A percentile compares a stretch with the other conserved stretches of the same genome.
Conservation (phyloP, 164 flowering plant genomes). For the Nymphaea thermarum region DNA sequence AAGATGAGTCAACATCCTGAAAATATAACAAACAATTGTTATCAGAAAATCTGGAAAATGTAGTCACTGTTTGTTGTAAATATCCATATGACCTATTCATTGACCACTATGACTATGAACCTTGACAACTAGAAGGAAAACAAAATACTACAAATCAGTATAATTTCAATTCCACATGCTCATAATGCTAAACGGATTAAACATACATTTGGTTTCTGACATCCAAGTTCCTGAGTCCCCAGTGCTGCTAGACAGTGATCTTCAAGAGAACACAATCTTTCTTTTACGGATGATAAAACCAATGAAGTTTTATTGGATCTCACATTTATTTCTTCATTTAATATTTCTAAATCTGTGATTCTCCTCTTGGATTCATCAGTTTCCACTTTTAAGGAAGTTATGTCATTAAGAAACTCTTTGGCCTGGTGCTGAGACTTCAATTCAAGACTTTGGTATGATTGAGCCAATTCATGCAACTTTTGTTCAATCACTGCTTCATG, state of each 20-base stretch:
- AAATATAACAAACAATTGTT: background rate
- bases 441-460: conserved; percentile 40
- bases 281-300: conserved; percentile 36
- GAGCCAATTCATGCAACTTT: conserved; percentile 52
- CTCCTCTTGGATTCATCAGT: conserved; percentile 39
- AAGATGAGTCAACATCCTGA: conserved; percentile 11
- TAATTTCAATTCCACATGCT: background rate
- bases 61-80: background rate
- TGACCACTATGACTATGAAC: background rate
- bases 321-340: conserved; percentile 38
- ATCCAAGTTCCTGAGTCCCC: background rate
- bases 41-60: background rate
- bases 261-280: conserved; percentile 49
- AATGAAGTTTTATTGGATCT: conserved; percentile 47
- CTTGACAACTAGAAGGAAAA: background rate
- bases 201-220: background rate
- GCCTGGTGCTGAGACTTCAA: conserved; percentile 2
- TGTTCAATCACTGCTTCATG: conserved; percentile 33
- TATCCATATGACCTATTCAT: background rate
- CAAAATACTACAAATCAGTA: background rate
- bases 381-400: conserved; percentile 25
- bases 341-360: conserved; percentile 34
- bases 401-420: conserved; percentile 13
- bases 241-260: conserved; percentile 13
- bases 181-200: background rate